Conservation (phyloP, 1,284 basidiomycete species). For the Phlebopus sp. region DNA sequence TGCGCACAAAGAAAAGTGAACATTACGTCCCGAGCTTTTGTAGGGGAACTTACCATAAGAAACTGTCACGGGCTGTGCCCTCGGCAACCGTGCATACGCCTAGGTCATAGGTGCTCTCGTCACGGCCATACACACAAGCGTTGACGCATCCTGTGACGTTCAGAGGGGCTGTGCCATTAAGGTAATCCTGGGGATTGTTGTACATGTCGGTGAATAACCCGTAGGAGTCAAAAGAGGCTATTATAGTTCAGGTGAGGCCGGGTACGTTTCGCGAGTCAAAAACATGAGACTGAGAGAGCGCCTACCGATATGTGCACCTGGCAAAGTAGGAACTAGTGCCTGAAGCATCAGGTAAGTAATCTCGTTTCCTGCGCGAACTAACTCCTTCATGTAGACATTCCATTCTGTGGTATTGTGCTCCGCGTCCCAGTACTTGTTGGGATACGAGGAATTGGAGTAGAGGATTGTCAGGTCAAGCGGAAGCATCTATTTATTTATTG, state of each 20-base stretch:
- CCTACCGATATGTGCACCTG: slow-evolving; percentile 35
- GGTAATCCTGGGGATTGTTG: slow-evolving; percentile 29
- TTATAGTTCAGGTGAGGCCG: slow-evolving; percentile 4
- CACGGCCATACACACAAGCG: slow-evolving; percentile 27
- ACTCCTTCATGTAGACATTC: slow-evolving; percentile 46
- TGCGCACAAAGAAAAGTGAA: neutral
- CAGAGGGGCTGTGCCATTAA: slow-evolving; percentile 35
- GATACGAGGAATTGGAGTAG: slow-evolving; percentile 42
- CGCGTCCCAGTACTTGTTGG: slow-evolving; percentile 41
- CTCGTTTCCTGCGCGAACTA: slow-evolving; percentile 41
- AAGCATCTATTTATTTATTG: slow-evolving; percentile 44
- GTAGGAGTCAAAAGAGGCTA: slow-evolving; percentile 36
- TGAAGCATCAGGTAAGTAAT: slow-evolving; percentile 43
- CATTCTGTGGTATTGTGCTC: slow-evolving; percentile 48
- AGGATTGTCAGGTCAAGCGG: slow-evolving; percentile 45
- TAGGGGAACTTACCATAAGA: slow-evolving; percentile 27
- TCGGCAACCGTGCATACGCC: slow-evolving; percentile 25
- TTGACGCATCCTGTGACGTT: slow-evolving; percentile 32
- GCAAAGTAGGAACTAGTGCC: slow-evolving; percentile 35
- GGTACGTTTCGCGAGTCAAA: slow-evolving; percentile 1
- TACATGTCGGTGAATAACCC: slow-evolving; percentile 35
- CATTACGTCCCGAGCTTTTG: neutral
- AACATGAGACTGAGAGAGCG: too few species aligned
- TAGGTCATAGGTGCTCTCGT: slow-evolving; percentile 14
- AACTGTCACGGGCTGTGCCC: slow-evolving; percentile 32